Percentiles rank a stretch among this genome's conserved stretches.
phyloP scores from a whole-genome alignment of 805 yeast genomes.

The Pichia thaimueangensis region DNA sequence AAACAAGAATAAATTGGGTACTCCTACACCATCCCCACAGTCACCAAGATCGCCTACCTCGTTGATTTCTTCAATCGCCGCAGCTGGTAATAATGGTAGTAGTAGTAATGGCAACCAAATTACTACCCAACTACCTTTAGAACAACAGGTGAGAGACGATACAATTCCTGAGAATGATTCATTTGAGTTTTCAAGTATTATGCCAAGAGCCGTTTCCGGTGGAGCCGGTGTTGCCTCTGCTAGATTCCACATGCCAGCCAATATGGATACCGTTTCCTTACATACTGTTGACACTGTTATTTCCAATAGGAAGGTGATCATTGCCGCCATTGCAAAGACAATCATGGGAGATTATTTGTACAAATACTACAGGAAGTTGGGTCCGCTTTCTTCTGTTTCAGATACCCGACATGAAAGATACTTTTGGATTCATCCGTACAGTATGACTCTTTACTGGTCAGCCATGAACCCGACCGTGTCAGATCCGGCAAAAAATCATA shows the following conservation, averaged over 20 bases:
- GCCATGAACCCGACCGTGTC: slow-evolving; percentile 68
- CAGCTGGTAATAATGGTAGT: too few relatives aligned
- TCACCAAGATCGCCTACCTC: too few relatives aligned
- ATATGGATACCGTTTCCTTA: slow-evolving; percentile 19
- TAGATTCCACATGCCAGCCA: slow-evolving; percentile 2
- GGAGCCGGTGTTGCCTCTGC: background rate
- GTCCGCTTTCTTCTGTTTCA: slow-evolving; percentile 66
- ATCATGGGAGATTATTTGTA: slow-evolving; percentile 86
- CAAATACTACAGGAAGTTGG: slow-evolving; percentile 77
- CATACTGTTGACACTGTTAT: slow-evolving; percentile 49
- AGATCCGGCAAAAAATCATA: slow-evolving; percentile 58
- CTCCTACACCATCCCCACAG: background rate
- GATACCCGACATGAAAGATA: slow-evolving; percentile 84
- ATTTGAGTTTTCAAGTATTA: background rate
- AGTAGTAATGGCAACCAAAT: too few relatives aligned
- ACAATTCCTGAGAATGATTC: slow-evolving; percentile 14
- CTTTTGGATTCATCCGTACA: slow-evolving; percentile 96
- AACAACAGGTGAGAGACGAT: background rate
- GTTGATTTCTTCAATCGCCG: too few relatives aligned
- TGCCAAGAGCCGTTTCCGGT: background rate
- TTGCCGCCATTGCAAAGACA: slow-evolving; percentile 84
- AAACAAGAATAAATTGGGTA: slow-evolving; percentile 8
- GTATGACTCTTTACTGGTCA: slow-evolving; percentile 87
- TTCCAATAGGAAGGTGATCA: slow-evolving; percentile 65
- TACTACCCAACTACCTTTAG: background rate